Base-by-base conservation (phyloP, 2,329 filamentous ascomycete species). In the Fusarium hainanense region DNA sequence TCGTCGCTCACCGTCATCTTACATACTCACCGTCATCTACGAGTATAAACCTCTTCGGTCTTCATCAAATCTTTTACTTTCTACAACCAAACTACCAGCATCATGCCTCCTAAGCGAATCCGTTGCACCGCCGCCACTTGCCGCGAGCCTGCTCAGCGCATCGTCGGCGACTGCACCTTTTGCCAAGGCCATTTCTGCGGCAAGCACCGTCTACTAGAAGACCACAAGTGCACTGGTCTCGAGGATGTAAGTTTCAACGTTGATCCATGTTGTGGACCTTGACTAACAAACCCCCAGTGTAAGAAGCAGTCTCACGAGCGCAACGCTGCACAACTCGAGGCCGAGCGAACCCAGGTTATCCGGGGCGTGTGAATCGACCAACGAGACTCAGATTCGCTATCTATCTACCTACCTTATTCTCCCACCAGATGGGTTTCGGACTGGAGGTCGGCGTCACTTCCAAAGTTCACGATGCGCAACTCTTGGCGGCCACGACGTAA, bases 281-380 rank as follows among this genome's bases (percentile, higher is more conserved):
- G 27, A 49, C 54, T 61, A 58, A 63, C 68, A 34, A 30, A 55
- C 18, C 58, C 25, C 30, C 77, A 91, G 89, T 98, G 95, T 87
- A 97, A 98, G 87, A 96, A 97, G 85, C 94, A 97, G 81, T 95
- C 93, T 49, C 93, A 97, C 82, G 93, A 97, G 80, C 90, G 94
- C 72, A 99, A 99, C 80, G 93, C 93, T 63, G 92, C 94, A 71
- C 94, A 97, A 83, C 85, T 99, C 78, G 93, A 98, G 82, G 89
- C 90, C 61, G 95, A 99, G 86, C 88, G 95, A 78, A 99, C 96
- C 48, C 92, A 95, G 70, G 94, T 97, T 75, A 96, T 98, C 83
- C 94, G 92, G 82, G 94, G 94, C 68, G 91, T 97, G 80, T 97
- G 88, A 82, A 57, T 46, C 54, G 42, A 48, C 21, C 34, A 54